phyloP scores from a whole-genome alignment of 2,329 filamentous ascomycete species.

The Trichoderma sp. region DNA sequence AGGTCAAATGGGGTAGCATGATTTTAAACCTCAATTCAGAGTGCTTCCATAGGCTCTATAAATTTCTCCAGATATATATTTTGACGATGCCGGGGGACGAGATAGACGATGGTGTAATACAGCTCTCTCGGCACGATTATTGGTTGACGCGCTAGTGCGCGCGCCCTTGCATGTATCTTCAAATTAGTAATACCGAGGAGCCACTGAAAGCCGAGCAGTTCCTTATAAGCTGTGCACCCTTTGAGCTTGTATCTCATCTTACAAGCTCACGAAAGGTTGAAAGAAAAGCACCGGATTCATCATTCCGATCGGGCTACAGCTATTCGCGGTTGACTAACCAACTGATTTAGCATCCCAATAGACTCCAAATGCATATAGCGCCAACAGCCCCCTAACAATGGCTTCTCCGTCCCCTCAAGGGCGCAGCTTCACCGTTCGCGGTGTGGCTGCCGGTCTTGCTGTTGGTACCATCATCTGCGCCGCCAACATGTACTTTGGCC shows the following conservation, averaged over 20 bases:
- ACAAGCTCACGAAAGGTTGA: neutral
- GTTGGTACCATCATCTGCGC: constrained; percentile 94
- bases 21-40: neutral
- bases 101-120: neutral
- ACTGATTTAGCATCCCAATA: neutral
- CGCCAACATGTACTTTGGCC: constrained; percentile 98
- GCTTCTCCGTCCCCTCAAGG: constrained; percentile 37
- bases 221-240: neutral
- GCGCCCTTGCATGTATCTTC: neutral
- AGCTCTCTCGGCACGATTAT: neutral
- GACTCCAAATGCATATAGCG: neutral
- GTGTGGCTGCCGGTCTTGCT: constrained; percentile 73
- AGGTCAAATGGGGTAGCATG: neutral
- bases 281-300: neutral
- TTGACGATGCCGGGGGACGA: neutral
- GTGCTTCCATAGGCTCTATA: neutral
- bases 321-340: neutral
- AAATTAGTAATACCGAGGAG: neutral
- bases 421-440: constrained; percentile 81
- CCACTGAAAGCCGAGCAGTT: neutral
- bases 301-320: neutral
- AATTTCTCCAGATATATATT: neutral
- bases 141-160: neutral
- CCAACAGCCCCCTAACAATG: constrained; percentile 23
- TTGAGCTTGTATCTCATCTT: neutral